Base-by-base conservation (phyloP, 1,284 basidiomycete genomes). In the Earliella scabrosa region DNA sequence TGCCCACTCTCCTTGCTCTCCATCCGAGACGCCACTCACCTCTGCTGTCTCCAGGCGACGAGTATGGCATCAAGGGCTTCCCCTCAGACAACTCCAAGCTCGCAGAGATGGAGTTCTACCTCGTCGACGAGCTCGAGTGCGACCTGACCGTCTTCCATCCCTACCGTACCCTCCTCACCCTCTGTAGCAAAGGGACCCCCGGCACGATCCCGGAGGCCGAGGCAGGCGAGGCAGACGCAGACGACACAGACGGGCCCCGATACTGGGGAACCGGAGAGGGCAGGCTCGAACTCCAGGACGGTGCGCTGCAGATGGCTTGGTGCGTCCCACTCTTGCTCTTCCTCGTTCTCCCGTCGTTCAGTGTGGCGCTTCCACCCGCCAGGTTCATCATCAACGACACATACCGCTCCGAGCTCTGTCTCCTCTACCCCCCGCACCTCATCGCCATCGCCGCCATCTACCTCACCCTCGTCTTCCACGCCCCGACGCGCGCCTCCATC, bases 51-150 rank as follows among this genome's bases (percentile, higher is more conserved):
- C n/a, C 54, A 85, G 82, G 79, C 38, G 83, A 83, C 66, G 83
- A 83, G 31, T 90, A 90, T 64, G 82, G 82, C 14, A 77, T 90
- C 66, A 90, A 91, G 68, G 75, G 82, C 31, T 94, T 97, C 66
- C 87, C 92, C 0, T 82, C 87, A 0, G 95, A 98, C 68, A 88
- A 94, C 64, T 84, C 88, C n/a, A 94, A 93, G 68, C 77, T 99
- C 5, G 97, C 96, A 4, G 96, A 98, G 72, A 98, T 98, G 96
- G 97, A 98, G 72, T 98, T 98, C 75, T 98, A 98, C 74, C 85
- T 99, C 13, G 86, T 99, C 20, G 94, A 95, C 67, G 97, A 99
- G 71, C 83, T 99, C 38, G 95, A 97, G 72, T 98, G 97, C 68
- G 95, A 98, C 73, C 78, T 99, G 38, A 85, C 91, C 47, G 82